Percentiles rank a stretch among this genome's conserved stretches.
These are phyloP conservation scores for Strobilomyces echinocephalus DNA, from an alignment of 768 basidiomycete genomes.

Conservation along the genomic window DNA sequence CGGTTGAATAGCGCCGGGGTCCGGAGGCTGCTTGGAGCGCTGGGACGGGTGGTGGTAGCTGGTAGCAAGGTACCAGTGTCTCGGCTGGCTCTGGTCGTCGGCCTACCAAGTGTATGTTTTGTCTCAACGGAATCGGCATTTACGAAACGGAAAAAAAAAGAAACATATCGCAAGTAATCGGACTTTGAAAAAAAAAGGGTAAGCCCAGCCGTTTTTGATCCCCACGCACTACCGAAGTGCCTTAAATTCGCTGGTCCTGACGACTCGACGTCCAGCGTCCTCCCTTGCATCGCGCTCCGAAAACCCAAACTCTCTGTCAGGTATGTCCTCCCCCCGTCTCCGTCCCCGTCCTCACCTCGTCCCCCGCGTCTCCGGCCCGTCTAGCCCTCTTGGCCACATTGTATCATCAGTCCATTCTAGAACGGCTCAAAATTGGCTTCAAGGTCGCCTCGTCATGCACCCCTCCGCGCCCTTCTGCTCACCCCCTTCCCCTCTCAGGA, in stretches of 20 bases:
- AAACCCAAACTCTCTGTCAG: constrained; percentile 37
- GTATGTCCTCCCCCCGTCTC: constrained; percentile 33
- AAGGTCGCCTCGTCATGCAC: constrained; percentile 41
- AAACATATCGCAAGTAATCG: constrained; percentile 19
- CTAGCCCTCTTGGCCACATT: constrained; percentile 54
- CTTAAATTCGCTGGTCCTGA: constrained; percentile 36
- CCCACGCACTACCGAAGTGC: constrained; percentile 39
- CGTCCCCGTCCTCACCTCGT: constrained; percentile 13
- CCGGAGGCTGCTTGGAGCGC: too few relatives aligned
- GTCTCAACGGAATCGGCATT: constrained; percentile 20
- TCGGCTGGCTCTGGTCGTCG: too few relatives aligned
- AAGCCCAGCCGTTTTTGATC: constrained; percentile 34
- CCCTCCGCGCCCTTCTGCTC: constrained; percentile 21
- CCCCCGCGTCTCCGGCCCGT: constrained; percentile 17
- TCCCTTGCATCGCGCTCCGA: constrained; percentile 27
- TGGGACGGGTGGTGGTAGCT: too few relatives aligned
- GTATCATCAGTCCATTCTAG: constrained; percentile 79
- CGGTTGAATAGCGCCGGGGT: neutral
- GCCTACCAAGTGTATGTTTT: neutral
- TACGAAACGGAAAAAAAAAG: constrained; percentile 17
- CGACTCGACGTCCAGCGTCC: constrained; percentile 29
- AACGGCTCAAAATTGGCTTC: constrained; percentile 72
- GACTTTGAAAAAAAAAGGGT: constrained; percentile 37
- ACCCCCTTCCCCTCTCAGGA: constrained; percentile 36
- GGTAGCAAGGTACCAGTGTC: too few relatives aligned